Conservation (phyloP, 2,329 filamentous ascomycete species). For the Nigrospora osmanthi region DNA sequence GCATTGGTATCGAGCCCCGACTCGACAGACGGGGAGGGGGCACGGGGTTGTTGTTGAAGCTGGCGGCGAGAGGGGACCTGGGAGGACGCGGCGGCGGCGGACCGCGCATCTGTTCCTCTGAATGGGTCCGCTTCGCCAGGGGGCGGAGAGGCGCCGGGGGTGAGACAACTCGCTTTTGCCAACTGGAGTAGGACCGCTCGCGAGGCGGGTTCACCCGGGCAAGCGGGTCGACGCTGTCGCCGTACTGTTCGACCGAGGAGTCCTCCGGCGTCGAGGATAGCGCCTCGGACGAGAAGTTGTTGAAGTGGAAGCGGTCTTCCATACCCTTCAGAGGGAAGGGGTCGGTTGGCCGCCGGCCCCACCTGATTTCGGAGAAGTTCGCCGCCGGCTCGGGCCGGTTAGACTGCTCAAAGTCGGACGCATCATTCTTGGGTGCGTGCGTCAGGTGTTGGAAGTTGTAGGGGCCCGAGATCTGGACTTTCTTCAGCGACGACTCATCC, state of each 20-base stretch:
- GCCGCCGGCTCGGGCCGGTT: slow-evolving; percentile 33
- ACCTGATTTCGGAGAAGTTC: slow-evolving; percentile 33
- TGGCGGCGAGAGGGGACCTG: slow-evolving; percentile 33
- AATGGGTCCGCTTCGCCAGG: slow-evolving; percentile 34
- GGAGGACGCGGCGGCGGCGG: slow-evolving; percentile 43
- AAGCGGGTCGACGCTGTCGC: slow-evolving; percentile 3
- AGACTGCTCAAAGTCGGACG: slow-evolving; percentile 29
- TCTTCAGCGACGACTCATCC: slow-evolving; percentile 24
- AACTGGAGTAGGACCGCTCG: not conserved
- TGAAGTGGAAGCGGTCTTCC: slow-evolving; percentile 34
- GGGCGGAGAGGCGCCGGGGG: slow-evolving; percentile 24
- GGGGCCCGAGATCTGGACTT: slow-evolving; percentile 50
- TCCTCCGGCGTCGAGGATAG: slow-evolving; percentile 17
- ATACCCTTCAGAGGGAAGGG: slow-evolving; percentile 26
- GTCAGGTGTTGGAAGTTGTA: slow-evolving; percentile 62
- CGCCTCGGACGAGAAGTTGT: slow-evolving; percentile 39
- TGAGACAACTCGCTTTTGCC: slow-evolving; percentile 5
- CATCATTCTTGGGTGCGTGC: slow-evolving; percentile 44
- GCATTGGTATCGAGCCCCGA: slow-evolving; percentile 32
- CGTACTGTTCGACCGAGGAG: slow-evolving; percentile 11
- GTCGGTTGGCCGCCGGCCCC: slow-evolving; percentile 24
- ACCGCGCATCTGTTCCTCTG: slow-evolving; percentile 40
- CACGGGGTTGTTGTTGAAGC: slow-evolving; percentile 31
- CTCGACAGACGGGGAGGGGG: slow-evolving; percentile 48
- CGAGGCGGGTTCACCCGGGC: not conserved